phyloP scores from a whole-genome alignment of 352 stramenopile genomes.

The Pythium phragmitis region DNA sequence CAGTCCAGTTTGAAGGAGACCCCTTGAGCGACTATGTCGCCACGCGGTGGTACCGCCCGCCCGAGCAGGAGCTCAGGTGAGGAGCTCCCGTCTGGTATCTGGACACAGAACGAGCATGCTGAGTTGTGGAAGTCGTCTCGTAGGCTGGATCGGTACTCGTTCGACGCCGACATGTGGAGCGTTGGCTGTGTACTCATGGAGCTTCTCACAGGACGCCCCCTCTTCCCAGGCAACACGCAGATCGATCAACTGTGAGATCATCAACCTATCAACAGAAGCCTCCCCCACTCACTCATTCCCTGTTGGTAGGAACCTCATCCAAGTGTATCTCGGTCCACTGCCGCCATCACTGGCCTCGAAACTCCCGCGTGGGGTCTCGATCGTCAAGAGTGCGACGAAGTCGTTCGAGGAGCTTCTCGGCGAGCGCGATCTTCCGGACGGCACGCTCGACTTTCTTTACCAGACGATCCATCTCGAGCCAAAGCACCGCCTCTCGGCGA shows the following conservation, averaged over 20 bases:
- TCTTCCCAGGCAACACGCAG: slow-evolving; percentile 77
- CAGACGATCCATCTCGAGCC: slow-evolving; percentile 66
- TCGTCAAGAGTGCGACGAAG: slow-evolving; percentile 39
- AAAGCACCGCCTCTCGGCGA: slow-evolving; percentile 48
- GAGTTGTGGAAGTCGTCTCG: not conserved
- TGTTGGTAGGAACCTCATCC: slow-evolving; percentile 61
- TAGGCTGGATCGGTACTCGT: slow-evolving; percentile 78
- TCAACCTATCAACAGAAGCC: not conserved
- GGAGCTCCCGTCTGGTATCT: not conserved
- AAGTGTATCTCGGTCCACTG: slow-evolving; percentile 62
- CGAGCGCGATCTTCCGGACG: slow-evolving; percentile 42
- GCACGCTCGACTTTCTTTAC: slow-evolving; percentile 66
- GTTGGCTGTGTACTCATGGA: slow-evolving; percentile 78
- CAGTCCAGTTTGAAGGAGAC: slow-evolving; percentile 79
- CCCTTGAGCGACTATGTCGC: slow-evolving; percentile 77
- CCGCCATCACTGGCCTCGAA: slow-evolving; percentile 38
- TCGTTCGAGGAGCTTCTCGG: slow-evolving; percentile 48
- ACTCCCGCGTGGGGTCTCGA: slow-evolving; percentile 50
- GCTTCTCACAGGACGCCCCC: slow-evolving; percentile 65
- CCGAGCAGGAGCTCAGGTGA: slow-evolving; percentile 78
- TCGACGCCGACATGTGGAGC: slow-evolving; percentile 82
- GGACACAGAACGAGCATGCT: not conserved
- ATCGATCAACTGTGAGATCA: slow-evolving; percentile 72
- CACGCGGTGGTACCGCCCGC: slow-evolving; percentile 80
- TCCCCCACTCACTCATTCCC: not conserved